Base-by-base conservation (phyloP, 306 rosid genomes). In the Prosopis cineraria region DNA sequence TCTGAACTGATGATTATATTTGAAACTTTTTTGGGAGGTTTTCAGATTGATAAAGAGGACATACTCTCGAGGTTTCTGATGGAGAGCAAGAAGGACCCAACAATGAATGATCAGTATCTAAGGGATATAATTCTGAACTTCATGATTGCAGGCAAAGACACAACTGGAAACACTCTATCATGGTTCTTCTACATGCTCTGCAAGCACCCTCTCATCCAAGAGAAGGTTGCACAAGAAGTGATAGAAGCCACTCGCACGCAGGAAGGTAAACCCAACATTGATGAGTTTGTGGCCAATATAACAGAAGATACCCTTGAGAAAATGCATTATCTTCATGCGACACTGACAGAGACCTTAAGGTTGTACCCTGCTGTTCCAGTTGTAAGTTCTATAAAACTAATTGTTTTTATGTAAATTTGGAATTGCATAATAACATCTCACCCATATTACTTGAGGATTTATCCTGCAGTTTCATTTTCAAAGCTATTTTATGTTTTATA, bases 251-350 rank as follows among this genome's bases (percentile, higher is more conserved):
- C 81, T 19, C 72, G 89, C 52, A 63, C 75, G 48, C 76, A 84
- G 62, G 81, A 75, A 14, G 52, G 48, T 68, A 84, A 81, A 73
- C 48, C 74, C 27, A 48, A 68, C 20, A 36, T 86, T 0, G 85
- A 93, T 25, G 89, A 79, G 25, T 87, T 86, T 68, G 64, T 82
- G 13, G 75, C 65, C 8, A 84, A 82, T 9, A 70, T 93, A 79
- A 88, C 83, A 12, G 93, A 93, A 24, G 83, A 39, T 50, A 41
- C 79, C 12, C 85, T 93, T 14, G 91, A 91, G 19, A 74, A 83
- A 78, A 89, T 93, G 94, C 98, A 89, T 43, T 89, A 89, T 85
- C 91, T 93, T 70, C 98, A 89, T 53, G 94, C 98, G 3, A 66
- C 96, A 9, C 11, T 93, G 33, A 77, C 96, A 2, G 96, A 93